Evolutionary conservation across 441 rosid species (phyloP).

Genomic region (Gossypium davidsonii): DNA sequence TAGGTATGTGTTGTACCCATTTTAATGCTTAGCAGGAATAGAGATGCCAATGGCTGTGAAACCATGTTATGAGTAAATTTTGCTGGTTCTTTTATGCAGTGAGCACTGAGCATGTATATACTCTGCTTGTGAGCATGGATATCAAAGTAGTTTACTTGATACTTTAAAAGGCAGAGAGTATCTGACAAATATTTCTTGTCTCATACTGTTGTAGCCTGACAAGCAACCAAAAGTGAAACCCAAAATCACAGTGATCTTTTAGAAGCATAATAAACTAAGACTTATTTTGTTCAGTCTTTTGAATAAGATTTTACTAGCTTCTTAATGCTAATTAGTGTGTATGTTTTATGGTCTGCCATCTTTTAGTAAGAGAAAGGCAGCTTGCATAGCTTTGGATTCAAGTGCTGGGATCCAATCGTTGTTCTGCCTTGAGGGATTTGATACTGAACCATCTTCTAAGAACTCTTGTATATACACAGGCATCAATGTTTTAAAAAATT

Average conservation of each 20-base stretch:
- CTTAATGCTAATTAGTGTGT: not conserved
- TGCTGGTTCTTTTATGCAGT: not conserved
- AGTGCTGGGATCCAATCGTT: not conserved
- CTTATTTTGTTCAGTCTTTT: conserved; percentile 1
- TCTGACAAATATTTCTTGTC: not conserved
- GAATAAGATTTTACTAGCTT: not conserved
- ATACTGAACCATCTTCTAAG: not conserved
- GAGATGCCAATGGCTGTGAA: not conserved
- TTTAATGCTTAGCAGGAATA: not conserved
- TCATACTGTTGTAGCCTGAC: not conserved
- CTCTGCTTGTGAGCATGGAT: not conserved
- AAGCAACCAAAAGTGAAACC: not conserved
- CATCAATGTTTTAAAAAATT: not conserved
- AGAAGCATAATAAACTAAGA: not conserved
- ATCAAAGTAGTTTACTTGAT: not conserved
- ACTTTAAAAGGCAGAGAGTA: not conserved
- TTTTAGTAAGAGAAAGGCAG: not conserved
- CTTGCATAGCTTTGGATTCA: not conserved
- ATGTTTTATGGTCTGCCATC: not conserved
- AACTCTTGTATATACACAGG: not conserved
- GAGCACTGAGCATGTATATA: not conserved
- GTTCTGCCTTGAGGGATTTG: not conserved
- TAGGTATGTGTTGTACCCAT: not conserved
- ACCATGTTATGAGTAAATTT: not conserved
- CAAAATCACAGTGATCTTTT: not conserved